Evolutionary conservation across 371 early-diverging fungal species (phyloP).

Genomic region (Lichtheimia ornata): DNA sequence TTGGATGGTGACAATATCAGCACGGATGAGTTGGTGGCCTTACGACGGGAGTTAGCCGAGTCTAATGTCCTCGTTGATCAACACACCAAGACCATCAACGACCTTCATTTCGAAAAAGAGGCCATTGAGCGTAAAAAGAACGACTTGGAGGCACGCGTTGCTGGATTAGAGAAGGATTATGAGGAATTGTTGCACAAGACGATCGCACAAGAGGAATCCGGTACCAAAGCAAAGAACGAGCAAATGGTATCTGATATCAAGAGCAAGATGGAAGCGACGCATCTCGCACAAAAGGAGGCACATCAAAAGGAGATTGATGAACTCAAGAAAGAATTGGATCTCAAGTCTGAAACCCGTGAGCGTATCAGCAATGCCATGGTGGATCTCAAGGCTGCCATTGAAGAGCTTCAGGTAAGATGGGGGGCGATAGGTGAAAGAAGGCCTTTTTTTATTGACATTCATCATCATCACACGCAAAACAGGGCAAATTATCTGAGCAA

Average conservation of each 20-base stretch:
- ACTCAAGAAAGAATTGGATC: constrained; percentile 63
- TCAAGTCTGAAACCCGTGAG: constrained; percentile 75
- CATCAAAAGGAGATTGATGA: constrained; percentile 83
- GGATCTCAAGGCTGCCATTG: constrained; percentile 64
- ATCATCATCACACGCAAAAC: constrained; percentile 4
- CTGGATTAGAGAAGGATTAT: constrained; percentile 82
- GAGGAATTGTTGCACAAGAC: constrained; percentile 93
- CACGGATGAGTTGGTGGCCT: constrained; percentile 68
- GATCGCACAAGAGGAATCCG: constrained; percentile 88
- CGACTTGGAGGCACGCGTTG: constrained; percentile 77
- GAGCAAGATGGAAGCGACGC: constrained; percentile 84
- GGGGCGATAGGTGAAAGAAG: not conserved
- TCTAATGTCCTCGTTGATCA: constrained; percentile 68
- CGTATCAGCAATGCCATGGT: constrained; percentile 58
- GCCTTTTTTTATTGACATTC: not conserved
- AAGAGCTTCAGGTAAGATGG: constrained; percentile 56
- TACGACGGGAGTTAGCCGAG: constrained; percentile 81
- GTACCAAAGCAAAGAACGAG: constrained; percentile 59
- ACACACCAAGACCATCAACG: constrained; percentile 67
- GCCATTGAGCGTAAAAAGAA: constrained; percentile 61
- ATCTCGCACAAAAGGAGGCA: constrained; percentile 71
- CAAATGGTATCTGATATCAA: constrained; percentile 79
- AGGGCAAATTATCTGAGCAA: constrained; percentile 31
- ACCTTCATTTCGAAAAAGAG: constrained; percentile 67
- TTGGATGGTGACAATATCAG: constrained; percentile 47